A percentile compares a stretch with the other conserved stretches of the same genome.
These are phyloP conservation scores for Dentipellis fragilis DNA, from an alignment of 768 basidiomycete genomes.

Conservation along the genomic window DNA sequence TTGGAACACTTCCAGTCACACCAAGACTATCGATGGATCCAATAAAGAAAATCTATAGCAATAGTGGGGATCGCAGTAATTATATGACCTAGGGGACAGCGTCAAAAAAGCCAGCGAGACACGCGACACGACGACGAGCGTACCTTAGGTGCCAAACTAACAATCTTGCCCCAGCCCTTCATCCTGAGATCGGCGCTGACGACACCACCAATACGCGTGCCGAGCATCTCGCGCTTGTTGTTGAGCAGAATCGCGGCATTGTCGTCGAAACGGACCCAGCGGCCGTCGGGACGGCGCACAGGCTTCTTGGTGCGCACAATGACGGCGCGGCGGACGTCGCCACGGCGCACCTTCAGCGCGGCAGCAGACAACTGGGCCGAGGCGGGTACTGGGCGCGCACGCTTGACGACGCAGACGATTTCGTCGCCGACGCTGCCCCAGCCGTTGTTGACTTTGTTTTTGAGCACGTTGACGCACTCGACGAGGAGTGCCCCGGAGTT, in stretches of 20 bases:
- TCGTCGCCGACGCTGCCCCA: constrained; percentile 92
- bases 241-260: constrained; percentile 92
- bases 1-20: no score
- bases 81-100: neutral
- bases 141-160: constrained; percentile 87
- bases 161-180: constrained; percentile 93
- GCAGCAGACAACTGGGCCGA: constrained; percentile 58
- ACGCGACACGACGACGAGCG: neutral
- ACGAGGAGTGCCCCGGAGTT: constrained; percentile 92
- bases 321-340: constrained; percentile 92
- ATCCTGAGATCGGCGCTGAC: constrained; percentile 85
- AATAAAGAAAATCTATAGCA: no score
- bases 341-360: constrained; percentile 83
- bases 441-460: constrained; percentile 92
- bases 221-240: constrained; percentile 93
- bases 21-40: no score
- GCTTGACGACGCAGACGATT: constrained; percentile 91
- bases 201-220: constrained; percentile 88
- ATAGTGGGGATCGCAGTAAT: neutral
- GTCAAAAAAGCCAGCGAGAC: neutral
- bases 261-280: constrained; percentile 87
- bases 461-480: constrained; percentile 94
- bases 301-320: constrained; percentile 89
- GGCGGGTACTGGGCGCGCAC: constrained; percentile 72
- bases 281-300: constrained; percentile 80